phyloP scores from a whole-genome alignment of 2,329 filamentous ascomycete species.

The Diaporthe citrichinensis region DNA sequence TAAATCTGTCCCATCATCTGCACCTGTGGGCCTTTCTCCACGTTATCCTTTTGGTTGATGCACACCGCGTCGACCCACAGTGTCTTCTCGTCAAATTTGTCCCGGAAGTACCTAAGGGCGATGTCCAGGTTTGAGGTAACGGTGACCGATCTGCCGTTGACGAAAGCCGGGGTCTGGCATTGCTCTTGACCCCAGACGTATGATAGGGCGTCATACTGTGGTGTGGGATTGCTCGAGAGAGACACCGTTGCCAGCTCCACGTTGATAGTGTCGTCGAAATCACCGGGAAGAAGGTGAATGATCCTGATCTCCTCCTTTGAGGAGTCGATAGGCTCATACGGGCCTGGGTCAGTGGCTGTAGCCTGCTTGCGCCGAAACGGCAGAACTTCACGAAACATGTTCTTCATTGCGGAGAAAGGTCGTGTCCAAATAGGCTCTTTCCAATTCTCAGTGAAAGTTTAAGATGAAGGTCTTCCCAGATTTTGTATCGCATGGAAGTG shows the following conservation, averaged over 20 bases:
- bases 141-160: constrained; percentile 35
- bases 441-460: not conserved
- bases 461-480: too few relatives aligned
- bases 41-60: constrained; percentile 45
- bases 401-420: not conserved
- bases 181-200: constrained; percentile 44
- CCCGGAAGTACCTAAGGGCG: constrained; percentile 33
- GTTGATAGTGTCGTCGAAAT: not conserved
- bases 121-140: constrained; percentile 41
- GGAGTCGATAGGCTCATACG: not conserved
- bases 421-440: not conserved
- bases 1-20: constrained; percentile 45
- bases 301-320: constrained; percentile 11
- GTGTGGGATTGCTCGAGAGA: constrained; percentile 31
- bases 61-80: constrained; percentile 46
- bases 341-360: not conserved
- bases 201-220: constrained; percentile 43
- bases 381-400: not conserved
- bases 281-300: constrained; percentile 4
- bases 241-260: constrained; percentile 39
- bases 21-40: constrained; percentile 43
- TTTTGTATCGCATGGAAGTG: too few relatives aligned
- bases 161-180: constrained; percentile 30
- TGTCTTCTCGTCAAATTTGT: not conserved
- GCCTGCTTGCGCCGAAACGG: not conserved